These are phyloP conservation scores for Yamadazyma takamatsuzukensis DNA, from an alignment of 805 yeast species.

Conservation along the genomic window DNA sequence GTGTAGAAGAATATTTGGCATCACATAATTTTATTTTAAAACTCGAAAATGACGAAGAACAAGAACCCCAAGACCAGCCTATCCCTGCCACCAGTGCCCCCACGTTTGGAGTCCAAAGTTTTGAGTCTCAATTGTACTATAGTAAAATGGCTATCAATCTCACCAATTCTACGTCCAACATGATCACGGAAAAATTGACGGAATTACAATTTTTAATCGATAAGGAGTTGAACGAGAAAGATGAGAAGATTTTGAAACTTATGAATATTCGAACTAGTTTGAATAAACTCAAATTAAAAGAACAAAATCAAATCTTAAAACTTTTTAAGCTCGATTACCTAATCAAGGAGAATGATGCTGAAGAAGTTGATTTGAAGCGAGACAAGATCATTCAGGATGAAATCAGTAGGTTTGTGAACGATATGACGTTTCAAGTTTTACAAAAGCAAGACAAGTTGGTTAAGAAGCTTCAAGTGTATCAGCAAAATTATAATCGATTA, in stretches of 20 bases:
- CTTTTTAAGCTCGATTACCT: constrained; percentile 32
- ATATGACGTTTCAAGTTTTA: constrained; percentile 32
- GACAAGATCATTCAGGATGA: constrained; percentile 40
- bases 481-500: constrained; percentile 6
- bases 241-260: constrained; percentile 26
- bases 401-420: constrained; percentile 35
- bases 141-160: constrained; percentile 32
- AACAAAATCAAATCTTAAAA: constrained; percentile 26
- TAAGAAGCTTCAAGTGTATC: constrained; percentile 9
- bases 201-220: constrained; percentile 36
- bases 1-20: constrained; percentile 42
- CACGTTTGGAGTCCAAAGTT: constrained; percentile 26
- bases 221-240: constrained; percentile 34
- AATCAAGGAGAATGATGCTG: constrained; percentile 17
- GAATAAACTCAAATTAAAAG: constrained; percentile 22
- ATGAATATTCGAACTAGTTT: constrained; percentile 18
- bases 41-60: constrained; percentile 15
- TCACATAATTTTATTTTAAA: constrained; percentile 26
- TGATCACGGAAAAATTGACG: constrained; percentile 35
- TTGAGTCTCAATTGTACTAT: constrained; percentile 34
- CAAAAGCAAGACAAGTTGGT: constrained; percentile 28
- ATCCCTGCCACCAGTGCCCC: constrained; percentile 4
- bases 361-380: constrained; percentile 21
- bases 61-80: constrained; percentile 8
- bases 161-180: constrained; percentile 29